Evolutionary conservation across 2,329 filamentous ascomycete species (phyloP), one percentile per base, ranked within the genome.

Genomic region (Epicoccum sorghinum): DNA sequence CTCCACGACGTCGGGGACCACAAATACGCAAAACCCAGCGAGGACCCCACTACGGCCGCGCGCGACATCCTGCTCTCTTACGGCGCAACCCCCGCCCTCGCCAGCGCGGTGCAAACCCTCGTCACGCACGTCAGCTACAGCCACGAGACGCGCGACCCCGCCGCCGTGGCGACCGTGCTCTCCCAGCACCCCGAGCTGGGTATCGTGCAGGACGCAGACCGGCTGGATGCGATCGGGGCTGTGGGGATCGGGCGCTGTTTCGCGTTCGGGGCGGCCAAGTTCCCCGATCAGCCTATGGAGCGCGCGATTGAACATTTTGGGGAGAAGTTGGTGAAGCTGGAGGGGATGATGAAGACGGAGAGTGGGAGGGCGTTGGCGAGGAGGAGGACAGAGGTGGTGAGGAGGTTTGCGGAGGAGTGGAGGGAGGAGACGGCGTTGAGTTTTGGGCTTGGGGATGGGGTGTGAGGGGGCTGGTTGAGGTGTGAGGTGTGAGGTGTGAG

Each of bases 191-290:
- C 90, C 1, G 91, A 95, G 73, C 78, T 95, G 30, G 92, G 86
- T 0, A 84, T 96, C 42, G 91, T 97, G 29, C 93, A 97, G 76
- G 93, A 97, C 74, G 93, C 93, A 4, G 93, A 97, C 77, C 82
- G 93, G 6, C 79, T 98, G n/a, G 93, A 98, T 76, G 90, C 92
- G 4, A 87, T 97, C 44, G 93, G 93, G 1, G 91, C 90, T 0
- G 84, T 97, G 27, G 93, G 93, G 0, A 87, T 96, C 52, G 93
- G 85, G 2, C 80, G 93, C 38, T 85, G 84, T 36, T 93, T 95
- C 71, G 86, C 88, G 0, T 97, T 86, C 71, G 86, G 89, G 0
- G 92, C 88, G 0, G 71, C 70, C 7, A 74, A 68, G 47, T 59
- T 61, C 27, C 59, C 60, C 0, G 65, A 58, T 1, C 44, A 63